A percentile compares a stretch with the other conserved stretches of the same genome.
These are phyloP conservation scores for Alisma plantagoaquatica DNA, from an alignment of 106 monocot species.

Conservation along the genomic window DNA sequence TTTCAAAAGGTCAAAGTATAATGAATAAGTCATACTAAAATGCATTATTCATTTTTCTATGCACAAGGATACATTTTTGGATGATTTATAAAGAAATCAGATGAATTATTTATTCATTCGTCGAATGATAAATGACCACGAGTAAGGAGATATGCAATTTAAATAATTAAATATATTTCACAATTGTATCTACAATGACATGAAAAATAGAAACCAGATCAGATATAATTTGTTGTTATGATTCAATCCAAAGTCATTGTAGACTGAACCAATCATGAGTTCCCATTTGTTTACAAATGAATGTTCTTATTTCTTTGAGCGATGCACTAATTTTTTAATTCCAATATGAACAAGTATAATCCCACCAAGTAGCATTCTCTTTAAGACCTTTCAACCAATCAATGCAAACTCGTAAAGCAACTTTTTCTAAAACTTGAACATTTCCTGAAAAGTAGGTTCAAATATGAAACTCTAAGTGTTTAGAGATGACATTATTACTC, in stretches of 20 bases:
- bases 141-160: background rate
- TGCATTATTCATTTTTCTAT: background rate
- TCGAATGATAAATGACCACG: slow-evolving; percentile 8
- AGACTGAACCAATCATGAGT: slow-evolving; percentile 2
- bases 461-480: no score
- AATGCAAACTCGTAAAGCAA: no score
- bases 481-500: no score
- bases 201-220: background rate
- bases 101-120: slow-evolving; percentile 3
- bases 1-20: background rate
- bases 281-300: background rate
- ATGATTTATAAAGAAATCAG: slow-evolving; percentile 2
- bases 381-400: no score
- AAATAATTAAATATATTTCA: background rate
- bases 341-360: no score
- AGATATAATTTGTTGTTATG: slow-evolving; percentile 3
- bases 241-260: slow-evolving; percentile 2
- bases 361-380: no score
- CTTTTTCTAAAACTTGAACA: no score
- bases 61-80: background rate
- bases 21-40: background rate
- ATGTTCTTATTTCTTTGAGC: no score
- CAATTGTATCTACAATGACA: background rate
- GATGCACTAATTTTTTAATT: no score
- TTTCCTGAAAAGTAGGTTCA: no score